phyloP scores from a whole-genome alignment of 768 basidiomycete species.

The Tubosaeta sp. region DNA sequence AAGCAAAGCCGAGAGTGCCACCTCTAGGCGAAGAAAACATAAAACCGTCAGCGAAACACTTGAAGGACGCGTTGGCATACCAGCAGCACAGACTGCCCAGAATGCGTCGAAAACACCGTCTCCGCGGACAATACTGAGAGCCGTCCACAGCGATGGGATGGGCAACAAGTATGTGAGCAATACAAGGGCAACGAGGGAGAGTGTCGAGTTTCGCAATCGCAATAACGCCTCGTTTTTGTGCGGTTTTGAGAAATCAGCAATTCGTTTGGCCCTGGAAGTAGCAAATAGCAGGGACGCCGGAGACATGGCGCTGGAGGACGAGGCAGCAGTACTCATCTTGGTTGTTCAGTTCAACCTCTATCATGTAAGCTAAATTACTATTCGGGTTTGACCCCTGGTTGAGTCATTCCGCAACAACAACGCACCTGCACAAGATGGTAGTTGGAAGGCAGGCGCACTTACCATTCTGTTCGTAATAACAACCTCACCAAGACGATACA shows the following conservation, averaged over 20 bases:
- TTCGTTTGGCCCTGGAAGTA: slow-evolving; percentile 15
- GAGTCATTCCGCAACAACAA: no score
- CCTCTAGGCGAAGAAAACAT: slow-evolving; percentile 19
- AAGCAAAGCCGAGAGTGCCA: slow-evolving; percentile 28
- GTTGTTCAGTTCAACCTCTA: background rate
- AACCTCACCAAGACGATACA: no score
- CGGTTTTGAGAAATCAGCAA: slow-evolving; percentile 31
- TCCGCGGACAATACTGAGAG: slow-evolving; percentile 29
- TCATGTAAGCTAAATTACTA: background rate
- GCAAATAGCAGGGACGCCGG: slow-evolving; percentile 24
- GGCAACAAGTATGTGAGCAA: slow-evolving; percentile 38
- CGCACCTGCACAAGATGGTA: no score
- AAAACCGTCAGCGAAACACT: background rate
- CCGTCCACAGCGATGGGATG: slow-evolving; percentile 35
- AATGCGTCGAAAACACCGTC: slow-evolving; percentile 1
- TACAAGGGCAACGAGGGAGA: slow-evolving; percentile 29
- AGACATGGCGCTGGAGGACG: slow-evolving; percentile 12
- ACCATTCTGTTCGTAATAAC: no score
- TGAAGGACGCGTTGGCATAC: slow-evolving; percentile 16
- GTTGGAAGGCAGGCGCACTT: no score
- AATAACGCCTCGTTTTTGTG: slow-evolving; percentile 34
- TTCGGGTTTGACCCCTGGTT: no score
- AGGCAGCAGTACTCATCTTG: background rate
- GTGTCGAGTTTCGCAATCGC: slow-evolving; percentile 37
- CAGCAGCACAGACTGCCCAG: slow-evolving; percentile 28